phyloP scores from a whole-genome alignment of 768 basidiomycete species.

The Hericium rajendrae region DNA sequence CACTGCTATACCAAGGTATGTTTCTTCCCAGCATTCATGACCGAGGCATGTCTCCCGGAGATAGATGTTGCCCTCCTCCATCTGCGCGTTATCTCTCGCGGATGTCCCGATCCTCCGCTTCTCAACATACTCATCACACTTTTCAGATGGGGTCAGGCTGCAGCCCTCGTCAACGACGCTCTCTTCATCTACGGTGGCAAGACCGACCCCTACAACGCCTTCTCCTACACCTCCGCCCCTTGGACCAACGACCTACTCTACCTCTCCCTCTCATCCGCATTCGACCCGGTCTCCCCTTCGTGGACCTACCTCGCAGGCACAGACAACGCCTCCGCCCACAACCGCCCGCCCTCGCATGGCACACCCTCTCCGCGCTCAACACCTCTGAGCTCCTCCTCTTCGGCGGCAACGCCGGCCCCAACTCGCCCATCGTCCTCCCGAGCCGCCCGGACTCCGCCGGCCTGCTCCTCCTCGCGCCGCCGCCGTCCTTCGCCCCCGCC shows the following conservation, averaged over 20 bases:
- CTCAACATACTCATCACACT: neutral
- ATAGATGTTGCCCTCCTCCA: no score
- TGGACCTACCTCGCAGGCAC: slow-evolving; percentile 52
- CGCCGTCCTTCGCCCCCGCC: slow-evolving; percentile 18
- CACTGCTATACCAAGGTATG: neutral
- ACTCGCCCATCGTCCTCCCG: slow-evolving; percentile 41
- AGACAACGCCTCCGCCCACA: slow-evolving; percentile 31
- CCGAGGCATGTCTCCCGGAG: no score
- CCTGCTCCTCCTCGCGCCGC: slow-evolving; percentile 33
- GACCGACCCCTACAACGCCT: slow-evolving; percentile 58
- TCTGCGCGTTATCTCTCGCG: no score
- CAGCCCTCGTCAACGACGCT: slow-evolving; percentile 43
- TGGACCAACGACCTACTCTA: slow-evolving; percentile 60
- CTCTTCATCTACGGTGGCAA: slow-evolving; percentile 78
- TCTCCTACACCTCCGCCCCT: slow-evolving; percentile 67
- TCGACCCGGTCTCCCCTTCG: slow-evolving; percentile 52
- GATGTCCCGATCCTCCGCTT: neutral
- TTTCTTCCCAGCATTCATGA: neutral
- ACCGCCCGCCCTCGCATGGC: slow-evolving; percentile 68
- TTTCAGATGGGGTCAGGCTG: slow-evolving; percentile 78
- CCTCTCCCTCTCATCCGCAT: slow-evolving; percentile 54
- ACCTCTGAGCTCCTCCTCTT: slow-evolving; percentile 49
- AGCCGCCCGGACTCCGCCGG: slow-evolving; percentile 53
- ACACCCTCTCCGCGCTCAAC: slow-evolving; percentile 62
- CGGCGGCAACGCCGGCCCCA: slow-evolving; percentile 65